A percentile compares a stretch with the other conserved stretches of the same genome.
These are phyloP conservation scores for Pseudocercospora fijiensis DNA, from an alignment of 2,329 filamentous ascomycete genomes.

Conservation along the genomic window DNA sequence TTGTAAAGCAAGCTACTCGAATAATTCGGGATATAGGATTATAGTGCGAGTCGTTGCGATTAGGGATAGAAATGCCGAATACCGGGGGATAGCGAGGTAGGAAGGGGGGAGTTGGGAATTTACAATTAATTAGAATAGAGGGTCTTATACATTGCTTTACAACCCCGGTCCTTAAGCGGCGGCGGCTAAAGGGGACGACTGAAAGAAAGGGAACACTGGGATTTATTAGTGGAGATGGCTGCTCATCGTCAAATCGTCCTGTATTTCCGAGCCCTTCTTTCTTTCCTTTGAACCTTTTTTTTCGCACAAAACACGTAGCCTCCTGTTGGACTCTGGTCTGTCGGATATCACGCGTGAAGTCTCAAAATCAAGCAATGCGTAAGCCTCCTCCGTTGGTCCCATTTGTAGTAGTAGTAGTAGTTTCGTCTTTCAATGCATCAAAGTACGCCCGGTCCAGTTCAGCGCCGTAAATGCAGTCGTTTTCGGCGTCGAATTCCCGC, in stretches of 20 bases:
- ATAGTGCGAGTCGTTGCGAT: no score
- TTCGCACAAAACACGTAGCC: constrained; percentile 8
- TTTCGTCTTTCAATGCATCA: constrained; percentile 29
- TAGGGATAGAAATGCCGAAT: no score
- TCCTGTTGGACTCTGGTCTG: constrained; percentile 19
- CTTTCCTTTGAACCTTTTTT: constrained; percentile 1
- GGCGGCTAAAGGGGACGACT: no score
- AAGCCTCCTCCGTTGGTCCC: constrained; percentile 12
- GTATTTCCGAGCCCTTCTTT: constrained; percentile 12
- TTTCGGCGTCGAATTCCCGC: constrained; percentile 30
- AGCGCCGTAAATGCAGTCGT: constrained; percentile 40
- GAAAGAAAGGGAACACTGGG: no score
- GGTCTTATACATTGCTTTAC: no score
- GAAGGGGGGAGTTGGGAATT: no score
- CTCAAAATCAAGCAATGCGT: constrained; percentile 12
- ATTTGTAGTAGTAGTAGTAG: neutral
- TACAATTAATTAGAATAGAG: no score
- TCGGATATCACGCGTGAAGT: constrained; percentile 20
- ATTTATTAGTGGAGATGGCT: constrained; percentile 7
- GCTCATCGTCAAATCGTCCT: constrained; percentile 21
- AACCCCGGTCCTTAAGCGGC: no score
- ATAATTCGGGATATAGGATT: no score
- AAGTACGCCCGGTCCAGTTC: constrained; percentile 29
- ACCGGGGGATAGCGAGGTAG: no score
- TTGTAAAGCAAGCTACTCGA: no score